These are phyloP conservation scores for Aspergillus viridinutans DNA, from an alignment of 2,329 filamentous ascomycete species.

Conservation along the genomic window DNA sequence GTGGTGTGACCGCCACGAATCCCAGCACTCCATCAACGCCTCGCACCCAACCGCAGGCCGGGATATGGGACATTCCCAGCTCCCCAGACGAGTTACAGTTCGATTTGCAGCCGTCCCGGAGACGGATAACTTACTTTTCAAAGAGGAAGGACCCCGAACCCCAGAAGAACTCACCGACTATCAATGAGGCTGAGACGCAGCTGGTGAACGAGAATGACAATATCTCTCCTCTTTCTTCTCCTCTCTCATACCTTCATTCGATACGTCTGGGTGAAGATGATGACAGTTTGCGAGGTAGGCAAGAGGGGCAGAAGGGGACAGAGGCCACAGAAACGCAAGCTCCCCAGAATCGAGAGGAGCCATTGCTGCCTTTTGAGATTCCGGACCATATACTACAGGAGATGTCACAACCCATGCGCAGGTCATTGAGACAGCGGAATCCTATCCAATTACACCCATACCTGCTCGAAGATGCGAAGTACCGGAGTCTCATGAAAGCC, in stretches of 20 bases:
- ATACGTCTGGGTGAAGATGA: conserved; percentile 6
- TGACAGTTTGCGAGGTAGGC: neutral
- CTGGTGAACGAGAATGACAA: conserved; percentile 14
- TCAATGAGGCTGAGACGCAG: conserved; percentile 1
- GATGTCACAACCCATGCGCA: conserved; percentile 23
- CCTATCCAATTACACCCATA: conserved; percentile 49
- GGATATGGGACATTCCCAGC: conserved; percentile 24
- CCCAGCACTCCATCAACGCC: conserved; percentile 11
- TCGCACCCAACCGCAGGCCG: conserved; percentile 8
- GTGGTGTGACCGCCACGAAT: conserved; percentile 3
- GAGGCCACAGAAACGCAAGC: neutral
- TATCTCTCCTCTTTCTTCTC: conserved; percentile 36
- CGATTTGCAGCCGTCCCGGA: conserved; percentile 19
- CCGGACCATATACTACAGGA: conserved; percentile 25
- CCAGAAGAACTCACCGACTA: neutral
- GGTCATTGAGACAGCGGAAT: conserved; percentile 42
- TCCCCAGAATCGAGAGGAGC: conserved; percentile 9
- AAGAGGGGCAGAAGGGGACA: neutral
- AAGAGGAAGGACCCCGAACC: neutral
- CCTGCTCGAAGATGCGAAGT: conserved; percentile 43
- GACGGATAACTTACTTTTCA: conserved; percentile 5
- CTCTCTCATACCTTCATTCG: conserved; percentile 28
- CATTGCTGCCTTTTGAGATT: conserved; percentile 21
- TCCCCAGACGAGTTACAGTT: conserved; percentile 38
- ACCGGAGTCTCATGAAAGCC: conserved; percentile 37